Percentiles rank a stretch among this genome's conserved stretches.
phyloP scores from a whole-genome alignment of 257 asterid genomes.

The Primulina eburnea region DNA sequence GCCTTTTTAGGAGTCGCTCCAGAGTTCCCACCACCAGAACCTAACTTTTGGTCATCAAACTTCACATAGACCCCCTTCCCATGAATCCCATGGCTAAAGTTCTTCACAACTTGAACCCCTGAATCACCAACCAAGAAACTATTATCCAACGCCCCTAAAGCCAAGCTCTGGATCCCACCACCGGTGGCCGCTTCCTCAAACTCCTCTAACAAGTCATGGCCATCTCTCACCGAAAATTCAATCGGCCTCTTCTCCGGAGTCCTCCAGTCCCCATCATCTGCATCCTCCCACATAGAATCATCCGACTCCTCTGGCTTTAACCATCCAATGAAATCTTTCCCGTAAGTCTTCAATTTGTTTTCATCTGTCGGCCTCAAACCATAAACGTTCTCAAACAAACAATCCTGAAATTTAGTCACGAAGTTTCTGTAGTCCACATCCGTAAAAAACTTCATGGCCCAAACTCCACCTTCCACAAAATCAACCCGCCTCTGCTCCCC shows the following conservation, averaged over 20 bases:
- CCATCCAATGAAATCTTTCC: constrained; percentile 93
- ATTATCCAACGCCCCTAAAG: constrained; percentile 96
- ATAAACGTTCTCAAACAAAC: constrained; percentile 87
- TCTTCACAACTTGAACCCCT: constrained; percentile 97
- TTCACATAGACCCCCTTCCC: constrained; percentile 96
- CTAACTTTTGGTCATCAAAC: constrained; percentile 51
- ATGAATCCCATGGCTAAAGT: constrained; percentile 96
- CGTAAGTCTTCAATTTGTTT: constrained; percentile 73
- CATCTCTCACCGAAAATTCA: constrained; percentile 46
- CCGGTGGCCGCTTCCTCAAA: constrained; percentile 86
- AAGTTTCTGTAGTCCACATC: constrained; percentile 79
- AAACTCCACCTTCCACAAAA: constrained; percentile 83
- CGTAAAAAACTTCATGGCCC: constrained; percentile 80
- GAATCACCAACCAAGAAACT: constrained; percentile 87
- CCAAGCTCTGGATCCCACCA: constrained; percentile 93
- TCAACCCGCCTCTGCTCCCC: constrained; percentile 98
- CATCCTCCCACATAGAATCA: constrained; percentile 94
- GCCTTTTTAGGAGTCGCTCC: constrained; percentile 62
- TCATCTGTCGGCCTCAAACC: constrained; percentile 76
- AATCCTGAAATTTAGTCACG: constrained; percentile 68
- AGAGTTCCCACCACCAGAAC: constrained; percentile 41
- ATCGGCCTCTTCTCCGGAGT: constrained; percentile 45
- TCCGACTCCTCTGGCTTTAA: constrained; percentile 81
- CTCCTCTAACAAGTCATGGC: constrained; percentile 76
- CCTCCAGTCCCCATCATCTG: constrained; percentile 85